phyloP scores from a whole-genome alignment of 2,329 filamentous ascomycete species.

The Zymoseptoria pseudotritici region DNA sequence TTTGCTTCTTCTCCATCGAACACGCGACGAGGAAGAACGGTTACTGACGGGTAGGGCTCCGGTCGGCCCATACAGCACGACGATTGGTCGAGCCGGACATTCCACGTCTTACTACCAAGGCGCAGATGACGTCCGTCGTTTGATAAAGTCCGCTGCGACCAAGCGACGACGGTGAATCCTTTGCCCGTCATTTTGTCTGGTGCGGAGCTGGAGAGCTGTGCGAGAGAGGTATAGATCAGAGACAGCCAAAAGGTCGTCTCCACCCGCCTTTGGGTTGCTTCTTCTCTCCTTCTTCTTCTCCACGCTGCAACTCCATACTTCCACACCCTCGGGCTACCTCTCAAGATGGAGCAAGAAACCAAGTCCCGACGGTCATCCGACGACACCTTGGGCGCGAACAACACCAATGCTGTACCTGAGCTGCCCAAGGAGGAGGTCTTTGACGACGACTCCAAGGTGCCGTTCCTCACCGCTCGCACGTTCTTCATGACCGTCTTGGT shows the following conservation, averaged over 20 bases:
- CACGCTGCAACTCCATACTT: background rate
- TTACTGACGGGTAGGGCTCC: background rate
- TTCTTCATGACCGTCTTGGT: conserved; percentile 26
- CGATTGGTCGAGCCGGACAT: background rate
- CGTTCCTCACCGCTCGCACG: conserved; percentile 15
- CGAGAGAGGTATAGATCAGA: background rate
- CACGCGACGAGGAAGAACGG: background rate
- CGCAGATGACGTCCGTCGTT: background rate
- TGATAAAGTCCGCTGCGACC: background rate
- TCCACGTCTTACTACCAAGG: background rate
- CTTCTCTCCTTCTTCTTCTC: background rate
- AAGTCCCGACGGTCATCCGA: background rate
- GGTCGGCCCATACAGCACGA: background rate
- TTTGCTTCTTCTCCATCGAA: background rate
- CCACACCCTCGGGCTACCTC: too few species aligned
- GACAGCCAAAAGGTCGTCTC: background rate
- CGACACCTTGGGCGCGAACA: background rate
- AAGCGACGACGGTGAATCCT: background rate
- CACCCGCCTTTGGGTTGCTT: background rate
- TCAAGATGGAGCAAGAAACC: background rate
- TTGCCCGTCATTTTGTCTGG: too few species aligned
- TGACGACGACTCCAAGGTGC: conserved; percentile 11
- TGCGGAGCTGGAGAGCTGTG: background rate
- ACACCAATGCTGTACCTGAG: background rate
- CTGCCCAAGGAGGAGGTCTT: conserved; percentile 8